Evolutionary conservation across 257 asterid species (phyloP), one percentile per base, ranked within the genome.

Genomic region (Vinca minor): DNA sequence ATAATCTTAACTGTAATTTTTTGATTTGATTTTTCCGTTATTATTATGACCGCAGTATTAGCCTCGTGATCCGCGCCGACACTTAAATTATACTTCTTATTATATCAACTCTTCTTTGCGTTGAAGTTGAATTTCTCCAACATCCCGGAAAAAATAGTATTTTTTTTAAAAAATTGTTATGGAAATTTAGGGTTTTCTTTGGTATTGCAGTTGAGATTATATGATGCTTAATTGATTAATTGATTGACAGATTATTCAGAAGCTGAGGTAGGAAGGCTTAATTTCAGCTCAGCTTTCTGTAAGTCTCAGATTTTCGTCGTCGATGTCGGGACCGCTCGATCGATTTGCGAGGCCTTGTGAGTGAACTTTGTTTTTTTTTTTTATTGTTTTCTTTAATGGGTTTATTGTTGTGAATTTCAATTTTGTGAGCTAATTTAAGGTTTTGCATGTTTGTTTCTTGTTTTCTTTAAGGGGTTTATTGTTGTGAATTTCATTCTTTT

Each of bases 281-380:
- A 47, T 21, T 54, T 41, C 44, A 18, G 53, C 45, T 49, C 67
- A 11, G 31, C 69, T 32, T 54, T 21, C 1, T 44, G 38, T 53
- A 59, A n/a, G 59, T 55, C 42, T 44, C 18, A n/a, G 62, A 61
- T 69, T 38, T 18, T 25, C 60, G 48, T 41, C 71, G 70, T 69
- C 69, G 62, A 88, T 87, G 96, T 88, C 98, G 31, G 98, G 98
- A 69, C 98, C 96, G 35, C 74, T 91, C 80, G 98, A 91, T 76
- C 88, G 93, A 47, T 83, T 91, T 70, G 93, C 96, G 38, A 82
- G 87, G 80, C 95, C 95, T 68, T 88, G 96, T 87, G 63, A 87
- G 98, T 77, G 62, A 2, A 53, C n/a, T n/a, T n/a, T n/a, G 41
- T 49, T 54, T 49, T 8, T 47, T 29, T 70, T 39, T 57, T 54